Conservation (phyloP, 2,329 filamentous ascomycete species). For the Knufia fluminis region DNA sequence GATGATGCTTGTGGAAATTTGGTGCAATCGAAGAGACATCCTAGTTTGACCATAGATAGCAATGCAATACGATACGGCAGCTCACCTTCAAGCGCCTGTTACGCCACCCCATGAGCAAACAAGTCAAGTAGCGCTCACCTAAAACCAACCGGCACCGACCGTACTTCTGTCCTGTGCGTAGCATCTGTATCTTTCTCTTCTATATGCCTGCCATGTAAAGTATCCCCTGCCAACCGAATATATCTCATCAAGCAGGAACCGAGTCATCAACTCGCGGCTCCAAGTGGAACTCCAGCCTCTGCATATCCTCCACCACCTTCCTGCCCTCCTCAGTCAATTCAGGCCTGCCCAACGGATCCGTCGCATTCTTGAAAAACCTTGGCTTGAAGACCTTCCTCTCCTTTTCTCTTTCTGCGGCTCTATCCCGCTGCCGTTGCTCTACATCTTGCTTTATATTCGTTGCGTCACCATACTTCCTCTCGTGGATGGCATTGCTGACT, state of each 20-base stretch:
- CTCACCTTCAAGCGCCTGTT: too few species aligned
- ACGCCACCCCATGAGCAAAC: too few species aligned
- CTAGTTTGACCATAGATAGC: too few species aligned
- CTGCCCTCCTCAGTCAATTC: slow-evolving; percentile 55
- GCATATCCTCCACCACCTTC: slow-evolving; percentile 47
- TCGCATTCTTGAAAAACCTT: slow-evolving; percentile 67
- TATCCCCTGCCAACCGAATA: too few species aligned
- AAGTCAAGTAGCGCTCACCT: too few species aligned
- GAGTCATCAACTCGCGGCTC: slow-evolving; percentile 15
- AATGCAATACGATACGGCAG: too few species aligned
- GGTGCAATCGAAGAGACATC: too few species aligned
- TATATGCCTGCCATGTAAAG: too few species aligned
- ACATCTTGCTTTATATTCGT: slow-evolving; percentile 83
- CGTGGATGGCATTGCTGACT: slow-evolving; percentile 75
- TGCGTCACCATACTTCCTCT: slow-evolving; percentile 74
- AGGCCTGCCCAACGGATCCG: slow-evolving; percentile 52
- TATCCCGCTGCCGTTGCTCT: slow-evolving; percentile 79
- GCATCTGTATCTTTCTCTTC: too few species aligned
- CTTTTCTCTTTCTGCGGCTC: slow-evolving; percentile 68
- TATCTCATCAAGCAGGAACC: slow-evolving; percentile 4
- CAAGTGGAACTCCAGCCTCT: slow-evolving; percentile 27
- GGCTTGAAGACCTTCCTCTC: slow-evolving; percentile 66
- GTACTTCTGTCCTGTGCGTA: too few species aligned
- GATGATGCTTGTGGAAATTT: too few species aligned
- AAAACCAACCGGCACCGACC: too few species aligned